Evolutionary conservation across 257 asterid species (phyloP).

Genomic region (Nicotiana tabacum): DNA sequence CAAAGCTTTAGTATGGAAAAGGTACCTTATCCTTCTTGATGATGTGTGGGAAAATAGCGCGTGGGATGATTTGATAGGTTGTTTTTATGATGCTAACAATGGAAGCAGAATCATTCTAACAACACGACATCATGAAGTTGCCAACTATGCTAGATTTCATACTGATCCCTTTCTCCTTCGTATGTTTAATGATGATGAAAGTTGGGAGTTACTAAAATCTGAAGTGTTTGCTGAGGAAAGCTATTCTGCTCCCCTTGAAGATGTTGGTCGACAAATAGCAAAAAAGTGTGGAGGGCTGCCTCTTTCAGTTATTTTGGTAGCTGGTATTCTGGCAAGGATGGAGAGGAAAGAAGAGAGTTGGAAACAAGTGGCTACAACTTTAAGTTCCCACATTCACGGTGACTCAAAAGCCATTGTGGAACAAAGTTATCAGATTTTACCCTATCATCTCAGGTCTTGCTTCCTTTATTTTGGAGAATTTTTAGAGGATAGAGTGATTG

Average conservation of each 20-base stretch:
- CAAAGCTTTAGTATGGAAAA: rapidly evolving
- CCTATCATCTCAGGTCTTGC: not conserved
- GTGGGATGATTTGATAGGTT: no score
- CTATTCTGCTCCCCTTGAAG: not conserved
- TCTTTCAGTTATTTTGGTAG: conserved; percentile 7
- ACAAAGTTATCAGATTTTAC: not conserved
- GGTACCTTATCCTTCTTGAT: no score
- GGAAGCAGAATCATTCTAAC: no score
- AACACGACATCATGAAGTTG: no score
- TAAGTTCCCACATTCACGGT: not conserved
- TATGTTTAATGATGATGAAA: not conserved
- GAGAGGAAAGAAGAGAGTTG: not conserved
- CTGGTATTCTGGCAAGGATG: conserved; percentile 7
- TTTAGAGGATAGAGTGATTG: not conserved
- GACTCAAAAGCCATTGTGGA: not conserved
- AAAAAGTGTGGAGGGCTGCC: conserved; percentile 2
- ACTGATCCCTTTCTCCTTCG: no score
- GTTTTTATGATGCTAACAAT: no score
- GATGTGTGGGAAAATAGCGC: no score
- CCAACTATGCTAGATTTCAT: not conserved
- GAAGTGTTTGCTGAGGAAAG: not conserved
- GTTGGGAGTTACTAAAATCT: not conserved
- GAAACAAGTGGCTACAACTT: not conserved
- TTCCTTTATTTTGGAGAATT: conserved; percentile 2
- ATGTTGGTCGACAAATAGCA: not conserved